Base-by-base conservation (phyloP, 371 early-diverging fungal genomes). In the Mortierella sp. region DNA sequence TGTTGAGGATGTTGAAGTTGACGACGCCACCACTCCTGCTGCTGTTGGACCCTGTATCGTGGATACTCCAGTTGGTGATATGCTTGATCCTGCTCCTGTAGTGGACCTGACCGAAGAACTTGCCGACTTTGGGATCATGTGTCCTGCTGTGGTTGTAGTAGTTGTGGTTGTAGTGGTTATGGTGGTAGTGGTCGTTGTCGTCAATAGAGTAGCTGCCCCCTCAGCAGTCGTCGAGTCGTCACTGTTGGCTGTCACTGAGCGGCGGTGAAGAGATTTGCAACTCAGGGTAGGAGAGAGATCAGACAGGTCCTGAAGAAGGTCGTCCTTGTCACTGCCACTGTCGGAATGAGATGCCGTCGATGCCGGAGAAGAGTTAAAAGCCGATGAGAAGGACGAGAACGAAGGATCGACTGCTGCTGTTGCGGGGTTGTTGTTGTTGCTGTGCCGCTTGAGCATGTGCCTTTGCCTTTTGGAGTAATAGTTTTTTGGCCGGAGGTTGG, bases 401-500 rank as follows among this genome's bases (percentile, higher is more conserved):
- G 64, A 19, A 28, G 51, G 69, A 16, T 61, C 44, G 78, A 75
- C 9, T 19, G 64, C 64, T 59, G 13, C 19, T 48, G 50, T 8
- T 48, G 46, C 11, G 72, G 13, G 14, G 31, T 71, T 71, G 28
- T 43, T 55, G n/a, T n/a, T n/a, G n/a, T 55, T 73, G 24, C 54
- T 55, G 57, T 73, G 24, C 54, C 46, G 57, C 40, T 57, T 44
- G 55, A 46, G 50, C 75, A 84, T 84, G 73, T 72, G 67, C 64
- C 73, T 67, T 31, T 84, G 85, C 31, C 85, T 81, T 46, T 77
- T 83, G 54, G 81, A 80, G 43, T 80, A 83, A 70, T 84, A 84
- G 54, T 78, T 84, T 71, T 81, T 80, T n/a, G 85, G 85, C 59
- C 85, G 77, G 69, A 84, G 85, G 69, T 84, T 55, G 78, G 80